A percentile compares a stretch with the other conserved stretches of the same genome.
phyloP scores from a whole-genome alignment of 441 rosid genomes.

The Daphne laureola region DNA sequence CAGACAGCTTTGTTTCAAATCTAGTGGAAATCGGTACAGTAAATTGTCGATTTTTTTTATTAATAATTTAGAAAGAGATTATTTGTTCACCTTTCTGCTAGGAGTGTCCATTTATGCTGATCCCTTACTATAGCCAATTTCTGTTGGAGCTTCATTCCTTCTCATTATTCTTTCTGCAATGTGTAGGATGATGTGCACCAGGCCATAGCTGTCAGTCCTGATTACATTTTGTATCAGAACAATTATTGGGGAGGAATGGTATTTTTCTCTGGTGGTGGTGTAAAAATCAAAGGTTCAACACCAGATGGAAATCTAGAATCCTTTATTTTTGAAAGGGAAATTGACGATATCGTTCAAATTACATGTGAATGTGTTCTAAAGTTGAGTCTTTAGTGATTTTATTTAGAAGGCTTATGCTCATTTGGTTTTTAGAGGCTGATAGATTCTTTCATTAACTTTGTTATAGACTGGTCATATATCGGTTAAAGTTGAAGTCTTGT shows the following conservation, averaged over 20 bases:
- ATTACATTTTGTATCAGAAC: slow-evolving; percentile 51
- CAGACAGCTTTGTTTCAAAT: no score
- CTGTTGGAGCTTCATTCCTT: slow-evolving; percentile 9
- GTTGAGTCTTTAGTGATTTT: slow-evolving; percentile 37
- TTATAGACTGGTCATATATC: slow-evolving; percentile 49
- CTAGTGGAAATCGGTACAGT: no score
- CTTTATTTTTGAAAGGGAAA: slow-evolving; percentile 40
- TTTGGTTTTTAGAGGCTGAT: slow-evolving; percentile 12
- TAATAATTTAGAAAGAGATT: no score
- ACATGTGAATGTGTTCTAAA: slow-evolving; percentile 52
- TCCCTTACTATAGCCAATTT: neutral
- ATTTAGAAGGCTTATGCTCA: slow-evolving; percentile 13
- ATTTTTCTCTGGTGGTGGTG: slow-evolving; percentile 46
- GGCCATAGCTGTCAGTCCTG: slow-evolving; percentile 40
- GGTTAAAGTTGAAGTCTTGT: slow-evolving; percentile 44
- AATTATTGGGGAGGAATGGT: slow-evolving; percentile 36
- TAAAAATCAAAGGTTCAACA: slow-evolving; percentile 42
- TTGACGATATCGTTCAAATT: slow-evolving; percentile 67
- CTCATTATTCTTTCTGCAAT: slow-evolving; percentile 19
- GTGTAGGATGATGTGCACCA: slow-evolving; percentile 45
- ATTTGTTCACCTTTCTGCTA: no score
- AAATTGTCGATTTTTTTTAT: no score
- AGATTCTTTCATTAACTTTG: slow-evolving; percentile 15
- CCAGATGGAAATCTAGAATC: slow-evolving; percentile 30
- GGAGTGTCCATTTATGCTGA: neutral